phyloP scores from a whole-genome alignment of 148 eudicot genomes.

The Mesembryanthemum crystallinum region DNA sequence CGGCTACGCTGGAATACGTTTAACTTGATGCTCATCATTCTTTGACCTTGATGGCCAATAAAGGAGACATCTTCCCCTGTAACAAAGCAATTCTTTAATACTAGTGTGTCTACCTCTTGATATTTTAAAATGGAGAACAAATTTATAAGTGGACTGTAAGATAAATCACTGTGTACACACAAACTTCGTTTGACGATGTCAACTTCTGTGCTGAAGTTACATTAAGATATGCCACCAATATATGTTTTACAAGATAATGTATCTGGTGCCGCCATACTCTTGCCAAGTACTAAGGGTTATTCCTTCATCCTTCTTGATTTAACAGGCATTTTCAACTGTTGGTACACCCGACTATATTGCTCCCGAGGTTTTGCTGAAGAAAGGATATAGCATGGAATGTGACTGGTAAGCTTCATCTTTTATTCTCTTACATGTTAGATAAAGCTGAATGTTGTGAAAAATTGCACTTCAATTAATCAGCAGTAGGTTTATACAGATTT shows the following conservation, averaged over 20 bases:
- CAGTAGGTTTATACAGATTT: neutral
- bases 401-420: conserved; percentile 65
- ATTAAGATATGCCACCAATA: conserved; percentile 7
- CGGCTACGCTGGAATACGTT: conserved; percentile 6
- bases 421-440: neutral
- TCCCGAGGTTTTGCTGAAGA: conserved; percentile 89
- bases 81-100: neutral
- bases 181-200: neutral
- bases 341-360: conserved; percentile 99
- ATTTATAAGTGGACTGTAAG: neutral
- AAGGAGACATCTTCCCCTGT: neutral
- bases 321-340: conserved; percentile 95
- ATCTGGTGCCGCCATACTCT: conserved; percentile 3
- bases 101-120: neutral
- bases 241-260: conserved; percentile 3
- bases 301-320: conserved; percentile 24
- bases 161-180: neutral
- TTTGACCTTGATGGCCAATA: neutral
- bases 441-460: conserved; percentile 7
- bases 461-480: neutral
- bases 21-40: neutral
- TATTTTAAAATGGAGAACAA: neutral
- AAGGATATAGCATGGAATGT: conserved; percentile 97
- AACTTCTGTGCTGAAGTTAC: conserved; percentile 1
- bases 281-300: conserved; percentile 25